Percentiles rank a stretch among this genome's conserved stretches.
Conservation (phyloP, 169 alveolate species). For the Cryptosporidium bovis region DNA sequence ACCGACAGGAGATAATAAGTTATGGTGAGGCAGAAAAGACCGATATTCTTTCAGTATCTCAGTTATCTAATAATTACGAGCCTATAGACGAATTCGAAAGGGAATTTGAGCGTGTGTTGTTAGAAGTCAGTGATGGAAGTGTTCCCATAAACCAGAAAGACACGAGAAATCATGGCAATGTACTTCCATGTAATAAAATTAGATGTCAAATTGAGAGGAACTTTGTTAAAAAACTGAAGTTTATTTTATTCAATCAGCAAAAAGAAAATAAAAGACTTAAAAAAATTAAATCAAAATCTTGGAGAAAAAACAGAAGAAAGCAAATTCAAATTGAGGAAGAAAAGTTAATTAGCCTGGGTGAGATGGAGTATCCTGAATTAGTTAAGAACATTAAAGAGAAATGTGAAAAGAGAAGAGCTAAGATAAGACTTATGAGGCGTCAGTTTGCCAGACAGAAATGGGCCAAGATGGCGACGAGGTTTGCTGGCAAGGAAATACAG, state of each 20-base stretch:
- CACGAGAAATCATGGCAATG: slow-evolving; percentile 11
- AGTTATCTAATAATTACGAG: slow-evolving; percentile 72
- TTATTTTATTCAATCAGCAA: slow-evolving; percentile 77
- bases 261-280: slow-evolving; percentile 79
- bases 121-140: not conserved
- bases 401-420: slow-evolving; percentile 81
- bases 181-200: slow-evolving; percentile 44
- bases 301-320: slow-evolving; percentile 80
- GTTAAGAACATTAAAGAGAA: slow-evolving; percentile 79
- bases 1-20: slow-evolving; percentile 57
- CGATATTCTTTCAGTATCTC: slow-evolving; percentile 59
- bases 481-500: slow-evolving; percentile 83
- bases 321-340: slow-evolving; percentile 79
- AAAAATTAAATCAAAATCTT: slow-evolving; percentile 81
- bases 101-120: slow-evolving; percentile 70
- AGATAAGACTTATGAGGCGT: slow-evolving; percentile 78
- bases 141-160: not conserved
- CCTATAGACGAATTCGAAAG: slow-evolving; percentile 81
- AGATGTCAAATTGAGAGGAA: slow-evolving; percentile 52
- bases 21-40: slow-evolving; percentile 73
- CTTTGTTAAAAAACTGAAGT: slow-evolving; percentile 71
- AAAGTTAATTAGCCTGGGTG: slow-evolving; percentile 77
- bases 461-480: slow-evolving; percentile 84
- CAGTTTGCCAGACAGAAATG: slow-evolving; percentile 81
- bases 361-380: slow-evolving; percentile 81